Evolutionary conservation across 2,329 filamentous ascomycete genomes (phyloP).

Genomic region (Fusarium caatingaense): DNA sequence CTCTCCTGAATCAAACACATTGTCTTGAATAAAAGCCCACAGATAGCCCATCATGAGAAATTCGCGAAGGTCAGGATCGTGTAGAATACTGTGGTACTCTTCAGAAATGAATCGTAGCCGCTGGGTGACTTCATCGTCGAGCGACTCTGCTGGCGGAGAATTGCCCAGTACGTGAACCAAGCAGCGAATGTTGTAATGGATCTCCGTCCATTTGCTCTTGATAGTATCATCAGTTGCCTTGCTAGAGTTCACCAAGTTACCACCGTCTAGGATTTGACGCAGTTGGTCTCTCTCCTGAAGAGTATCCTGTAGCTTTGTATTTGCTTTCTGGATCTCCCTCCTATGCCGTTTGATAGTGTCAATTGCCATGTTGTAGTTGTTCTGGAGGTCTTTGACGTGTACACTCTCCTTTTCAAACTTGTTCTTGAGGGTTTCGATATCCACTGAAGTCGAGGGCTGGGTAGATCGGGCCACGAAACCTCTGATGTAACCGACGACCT

Average conservation of each 20-base stretch:
- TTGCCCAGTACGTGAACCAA: slow-evolving; percentile 10
- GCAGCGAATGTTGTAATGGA: slow-evolving; percentile 32
- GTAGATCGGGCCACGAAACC: accelerated
- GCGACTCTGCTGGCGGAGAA: accelerated
- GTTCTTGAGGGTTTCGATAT: not conserved
- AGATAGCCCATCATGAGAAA: slow-evolving; percentile 5
- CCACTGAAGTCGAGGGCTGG: not conserved
- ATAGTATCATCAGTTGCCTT: slow-evolving; percentile 33
- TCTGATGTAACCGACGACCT: not conserved
- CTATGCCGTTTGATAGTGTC: accelerated
- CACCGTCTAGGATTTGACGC: not conserved
- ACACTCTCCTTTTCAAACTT: not conserved
- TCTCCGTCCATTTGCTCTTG: slow-evolving; percentile 21
- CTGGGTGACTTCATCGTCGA: accelerated
- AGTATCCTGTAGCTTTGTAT: not conserved
- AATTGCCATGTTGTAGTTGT: accelerated
- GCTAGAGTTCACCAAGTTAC: not conserved
- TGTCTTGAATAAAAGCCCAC: not conserved
- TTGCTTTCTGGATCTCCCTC: not conserved
- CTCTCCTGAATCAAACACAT: not conserved
- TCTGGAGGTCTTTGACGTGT: not conserved
- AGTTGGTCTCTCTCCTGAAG: slow-evolving; percentile 3
- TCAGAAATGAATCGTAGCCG: not conserved
- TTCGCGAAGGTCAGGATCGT: not conserved
- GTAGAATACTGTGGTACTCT: accelerated